These are phyloP conservation scores for Musa itinerans DNA, from an alignment of 176 grass and related monocot genomes.

Conservation along the genomic window DNA sequence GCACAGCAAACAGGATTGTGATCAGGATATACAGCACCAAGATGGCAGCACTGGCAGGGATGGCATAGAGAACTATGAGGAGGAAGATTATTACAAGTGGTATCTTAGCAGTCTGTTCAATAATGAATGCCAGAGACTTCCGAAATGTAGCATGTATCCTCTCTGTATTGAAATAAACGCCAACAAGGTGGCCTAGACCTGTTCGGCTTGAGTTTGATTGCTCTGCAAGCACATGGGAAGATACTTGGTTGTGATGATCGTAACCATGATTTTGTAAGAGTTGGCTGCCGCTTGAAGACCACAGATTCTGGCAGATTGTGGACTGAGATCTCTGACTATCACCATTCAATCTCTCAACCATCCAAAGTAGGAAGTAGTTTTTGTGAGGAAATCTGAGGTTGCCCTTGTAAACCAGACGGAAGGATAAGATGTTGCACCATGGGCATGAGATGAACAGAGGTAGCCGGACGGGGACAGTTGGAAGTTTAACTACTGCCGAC, in stretches of 20 bases:
- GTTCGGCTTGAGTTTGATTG: background rate
- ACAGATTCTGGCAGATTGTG: background rate
- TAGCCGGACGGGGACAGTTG: background rate
- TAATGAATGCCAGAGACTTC: slow-evolving; percentile 1
- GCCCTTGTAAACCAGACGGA: slow-evolving; percentile 7
- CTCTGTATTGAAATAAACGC: background rate
- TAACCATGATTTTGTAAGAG: background rate
- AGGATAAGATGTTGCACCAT: slow-evolving; percentile 7
- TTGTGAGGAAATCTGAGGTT: slow-evolving; percentile 4
- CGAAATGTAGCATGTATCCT: background rate
- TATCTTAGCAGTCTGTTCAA: slow-evolving; percentile 5
- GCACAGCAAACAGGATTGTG: slow-evolving; percentile 2
- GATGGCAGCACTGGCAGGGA: slow-evolving; percentile 7
- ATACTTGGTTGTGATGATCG: slow-evolving; percentile 1
- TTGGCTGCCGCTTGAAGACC: background rate
- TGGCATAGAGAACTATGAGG: slow-evolving; percentile 3
- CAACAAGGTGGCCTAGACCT: background rate
- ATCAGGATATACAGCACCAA: slow-evolving; percentile 6
- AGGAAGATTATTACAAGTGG: slow-evolving; percentile 13
- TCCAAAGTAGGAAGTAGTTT: slow-evolving; percentile 7
- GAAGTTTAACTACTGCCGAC: background rate
- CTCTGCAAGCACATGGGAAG: background rate
- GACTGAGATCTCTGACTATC: slow-evolving; percentile 2
- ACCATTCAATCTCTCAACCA: slow-evolving; percentile 6
- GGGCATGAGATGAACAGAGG: slow-evolving; percentile 10